Evolutionary conservation across 1,284 basidiomycete genomes (phyloP).

Genomic region (Wolfiporia cocos): DNA sequence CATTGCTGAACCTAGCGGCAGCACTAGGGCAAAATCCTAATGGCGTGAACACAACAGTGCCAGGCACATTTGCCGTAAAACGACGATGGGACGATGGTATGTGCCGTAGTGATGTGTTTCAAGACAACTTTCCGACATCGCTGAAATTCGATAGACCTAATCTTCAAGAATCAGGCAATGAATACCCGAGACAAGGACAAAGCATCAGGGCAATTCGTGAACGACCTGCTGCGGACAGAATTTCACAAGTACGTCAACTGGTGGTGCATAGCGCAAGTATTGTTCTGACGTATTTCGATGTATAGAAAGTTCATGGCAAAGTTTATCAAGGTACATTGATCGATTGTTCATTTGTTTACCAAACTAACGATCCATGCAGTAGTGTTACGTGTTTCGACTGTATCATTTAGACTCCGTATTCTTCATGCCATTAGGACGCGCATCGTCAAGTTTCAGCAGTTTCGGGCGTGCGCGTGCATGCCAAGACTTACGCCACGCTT

Average conservation of each 20-base stretch:
- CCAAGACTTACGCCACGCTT: no score
- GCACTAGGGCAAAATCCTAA: constrained; percentile 69
- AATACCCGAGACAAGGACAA: constrained; percentile 61
- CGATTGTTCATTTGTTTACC: not conserved
- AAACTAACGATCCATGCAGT: no score
- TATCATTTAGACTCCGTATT: no score
- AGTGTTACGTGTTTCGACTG: no score
- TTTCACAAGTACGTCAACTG: constrained; percentile 85
- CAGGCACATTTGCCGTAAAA: constrained; percentile 86
- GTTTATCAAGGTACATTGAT: constrained; percentile 58
- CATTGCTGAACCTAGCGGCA: constrained; percentile 82
- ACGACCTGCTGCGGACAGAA: constrained; percentile 87
- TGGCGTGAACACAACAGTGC: constrained; percentile 68
- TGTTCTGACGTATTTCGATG: not conserved
- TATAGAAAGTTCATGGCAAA: constrained; percentile 73
- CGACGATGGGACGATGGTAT: constrained; percentile 90
- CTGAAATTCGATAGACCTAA: constrained; percentile 55
- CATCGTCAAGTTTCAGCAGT: no score
- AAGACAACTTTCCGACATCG: not conserved
- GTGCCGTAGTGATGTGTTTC: constrained; percentile 21
- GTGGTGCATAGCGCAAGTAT: constrained; percentile 8
- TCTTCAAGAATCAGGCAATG: constrained; percentile 96
- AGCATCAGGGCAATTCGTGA: constrained; percentile 79
- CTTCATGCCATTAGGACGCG: no score
- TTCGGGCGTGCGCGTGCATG: no score